Base-by-base conservation (phyloP, 331 rosid species). In the Acacia pycnantha region DNA sequence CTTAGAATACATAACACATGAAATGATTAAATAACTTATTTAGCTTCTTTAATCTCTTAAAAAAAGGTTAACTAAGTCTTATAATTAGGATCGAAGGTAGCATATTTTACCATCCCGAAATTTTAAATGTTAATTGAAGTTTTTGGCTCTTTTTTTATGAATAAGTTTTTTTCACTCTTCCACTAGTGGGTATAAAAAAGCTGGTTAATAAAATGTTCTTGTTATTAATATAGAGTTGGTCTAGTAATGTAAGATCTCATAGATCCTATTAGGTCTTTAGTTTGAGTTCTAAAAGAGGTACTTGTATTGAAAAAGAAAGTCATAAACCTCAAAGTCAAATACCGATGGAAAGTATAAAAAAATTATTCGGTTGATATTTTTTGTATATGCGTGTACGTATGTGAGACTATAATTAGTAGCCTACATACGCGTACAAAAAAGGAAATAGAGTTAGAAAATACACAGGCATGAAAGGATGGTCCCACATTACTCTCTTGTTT, bases 251-350 rank as follows among this genome's bases (percentile, higher is more conserved):
- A 37, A 37, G 41, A 1, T 0, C 0, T 0, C 0, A 6, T 37
- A 37, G 41, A 37, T 37, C 0, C 1, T 6, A 1, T 6, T 37
- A 5, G 8, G 2, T 1, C 0, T 37, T 6, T 0, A 37, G 8
- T 37, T 37, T 1, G 0, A 6, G 2, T 37, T 4, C 0, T 6
- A 37, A 1, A 37, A 0, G 0, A 37, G 0, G 6, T 9, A 37
- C 2, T 37, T 37, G 6, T 37, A 5, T 37, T 37, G 0, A 1
- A 1, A 37, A 1, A 0, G 0, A 6, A 37, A 37, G 2, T 0
- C 9, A 37, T 37, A 0, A 37, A 37, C 41, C 9, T 0, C 5
- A 5, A 37, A 37, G 9, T 1, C 0, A 1, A 37, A 37, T 6
- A 37, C 2, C 9, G 41, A 0, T 37, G 6, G 1, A 6, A 6